Evolutionary conservation across 371 early-diverging fungal species (phyloP).

Genomic region (Phascolomyces articulosus): DNA sequence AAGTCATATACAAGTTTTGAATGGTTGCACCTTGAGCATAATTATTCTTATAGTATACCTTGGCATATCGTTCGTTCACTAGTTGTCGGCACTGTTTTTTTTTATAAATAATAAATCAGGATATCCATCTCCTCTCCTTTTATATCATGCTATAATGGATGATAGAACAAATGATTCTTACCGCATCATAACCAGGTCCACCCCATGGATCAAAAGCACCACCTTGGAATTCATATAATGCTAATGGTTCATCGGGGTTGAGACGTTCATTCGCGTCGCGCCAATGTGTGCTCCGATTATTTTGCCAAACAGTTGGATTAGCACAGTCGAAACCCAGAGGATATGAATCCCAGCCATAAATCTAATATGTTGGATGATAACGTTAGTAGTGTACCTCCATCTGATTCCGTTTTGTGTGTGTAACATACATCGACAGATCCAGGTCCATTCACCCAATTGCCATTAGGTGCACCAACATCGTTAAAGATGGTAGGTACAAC

Average conservation of each 20-base stretch:
- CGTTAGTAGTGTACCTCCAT: too few relatives aligned
- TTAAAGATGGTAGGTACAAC: slow-evolving; percentile 16
- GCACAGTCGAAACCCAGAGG: slow-evolving; percentile 16
- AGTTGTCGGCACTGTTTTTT: slow-evolving; percentile 12
- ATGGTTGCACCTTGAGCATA: slow-evolving; percentile 19
- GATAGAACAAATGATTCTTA: too few relatives aligned
- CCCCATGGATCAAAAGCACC: slow-evolving; percentile 20
- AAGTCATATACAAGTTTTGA: slow-evolving; percentile 17
- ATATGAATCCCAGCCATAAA: slow-evolving; percentile 16
- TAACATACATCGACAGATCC: slow-evolving; percentile 16
- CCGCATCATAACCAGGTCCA: slow-evolving; percentile 12
- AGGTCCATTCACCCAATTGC: slow-evolving; percentile 3
- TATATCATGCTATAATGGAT: too few relatives aligned
- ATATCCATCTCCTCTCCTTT: too few relatives aligned
- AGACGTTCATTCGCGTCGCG: slow-evolving; percentile 3
- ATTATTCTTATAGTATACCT: slow-evolving; percentile 20
- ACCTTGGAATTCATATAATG: slow-evolving; percentile 19
- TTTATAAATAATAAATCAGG: too few relatives aligned
- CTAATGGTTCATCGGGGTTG: slow-evolving; percentile 13
- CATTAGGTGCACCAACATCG: slow-evolving; percentile 6
- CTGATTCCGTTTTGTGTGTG: too few relatives aligned
- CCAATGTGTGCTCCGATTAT: slow-evolving; percentile 2
- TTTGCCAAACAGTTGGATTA: slow-evolving; percentile 13
- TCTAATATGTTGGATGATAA: not conserved
- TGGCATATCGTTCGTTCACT: slow-evolving; percentile 16